Evolutionary conservation across 805 yeast species (phyloP), one percentile per base, ranked within the genome.

Genomic region (Kazachstania taianensis): DNA sequence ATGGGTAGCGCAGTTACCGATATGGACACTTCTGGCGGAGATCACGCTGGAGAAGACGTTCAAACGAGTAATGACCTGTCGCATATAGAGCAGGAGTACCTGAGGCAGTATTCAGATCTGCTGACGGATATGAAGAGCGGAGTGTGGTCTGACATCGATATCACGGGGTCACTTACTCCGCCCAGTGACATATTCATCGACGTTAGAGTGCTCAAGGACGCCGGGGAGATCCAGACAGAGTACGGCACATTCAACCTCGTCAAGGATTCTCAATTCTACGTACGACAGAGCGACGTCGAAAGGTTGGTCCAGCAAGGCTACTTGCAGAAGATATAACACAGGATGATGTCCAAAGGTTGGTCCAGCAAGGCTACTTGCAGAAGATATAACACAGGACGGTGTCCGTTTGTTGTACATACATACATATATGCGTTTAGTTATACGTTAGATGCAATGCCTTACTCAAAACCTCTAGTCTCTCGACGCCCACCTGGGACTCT

Each of bases 151-250:
- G 96, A 86, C 45, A 61, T 89, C 13, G 98, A 92, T 51, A 61
- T 92, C 18, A 74, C 89, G 20, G 97, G 96, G 0, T 75, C 83
- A n/a, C 53, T 92, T 45, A 82, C 73, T 16, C 98, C 98, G 0
- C 97, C 98, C 1, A 73, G 72, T 25, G 94, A 85, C 46, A 81
- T 92, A 20, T 92, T 89, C 48, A 82, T 89, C 7, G 98, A 89
- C 51, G 97, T 92, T 4, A 65, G 98, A 39, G 97, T 89, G 6
- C 60, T 89, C 35, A 81, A 81, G 54, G 94, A 89, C 50, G 96
- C 94, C 0, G 98, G 98, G 2, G 97, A 92, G 53, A 85, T 89
- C 24, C 96, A 87, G 53, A 92, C 98, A 0, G 98, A 89, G 55
- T 89, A 89, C 49, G 98, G 96, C 16, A 95, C 85, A 3, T 86